Base-by-base conservation (phyloP, 768 basidiomycete species). In the Phaeolepiota aurea region DNA sequence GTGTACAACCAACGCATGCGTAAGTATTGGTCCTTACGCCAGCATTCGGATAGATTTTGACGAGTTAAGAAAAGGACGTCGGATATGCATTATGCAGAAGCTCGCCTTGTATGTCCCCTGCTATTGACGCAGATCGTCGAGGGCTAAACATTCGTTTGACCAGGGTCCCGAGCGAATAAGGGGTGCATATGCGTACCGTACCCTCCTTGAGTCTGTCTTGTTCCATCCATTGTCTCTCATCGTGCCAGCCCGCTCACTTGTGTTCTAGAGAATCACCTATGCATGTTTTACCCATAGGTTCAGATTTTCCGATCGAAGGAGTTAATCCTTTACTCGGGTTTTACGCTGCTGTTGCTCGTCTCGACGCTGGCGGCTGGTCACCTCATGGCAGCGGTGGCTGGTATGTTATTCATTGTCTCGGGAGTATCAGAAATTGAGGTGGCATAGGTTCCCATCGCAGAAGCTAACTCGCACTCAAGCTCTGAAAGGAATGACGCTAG, bases 1-100 rank as follows among this genome's bases (percentile, higher is more conserved):
- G 90, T 49, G 88, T 94, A 2, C 92, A 96, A 52, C 92, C 92
- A 1, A 92, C 88, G 1, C 91, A 96, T 54, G 89, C 82, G 76
- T 89, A 61, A 60, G 79, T 63, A n/a, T n/a, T n/a, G n/a, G n/a
- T n/a, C n/a, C n/a, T n/a, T n/a, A n/a, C n/a, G n/a, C n/a, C n/a
- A n/a, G n/a, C n/a, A n/a, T n/a, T n/a, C n/a, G n/a, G n/a, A n/a
- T n/a, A n/a, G n/a, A n/a, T n/a, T n/a, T n/a, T 16, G 32, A 41
- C 31, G 19, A n/a, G 36, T 30, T 28, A 28, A 28, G n/a, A 25
- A 4, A 7, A 87, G 82, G 44, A 87, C 80, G 25, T 90, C 83
- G 37, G 89, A 92, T 46, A 96, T 96, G 92, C 75, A 77, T 64
- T 97, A 93, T 51, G 92, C 91, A 1, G 89, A 96, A 57, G 66